Conservation (phyloP, 805 yeast species). For the Candida wancherniae region DNA sequence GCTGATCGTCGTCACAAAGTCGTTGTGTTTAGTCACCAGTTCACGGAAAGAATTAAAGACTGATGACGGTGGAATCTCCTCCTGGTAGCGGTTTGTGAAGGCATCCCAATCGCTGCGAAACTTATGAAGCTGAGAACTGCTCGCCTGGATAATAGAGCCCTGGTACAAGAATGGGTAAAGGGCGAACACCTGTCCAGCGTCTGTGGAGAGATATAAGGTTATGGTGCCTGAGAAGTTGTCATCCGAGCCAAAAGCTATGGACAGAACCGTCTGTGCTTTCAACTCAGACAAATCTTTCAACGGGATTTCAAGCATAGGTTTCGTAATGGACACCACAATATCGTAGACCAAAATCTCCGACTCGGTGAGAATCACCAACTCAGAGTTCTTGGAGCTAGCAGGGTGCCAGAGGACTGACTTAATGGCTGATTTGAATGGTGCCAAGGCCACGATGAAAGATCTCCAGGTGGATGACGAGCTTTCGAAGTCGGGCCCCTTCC, state of each 20-base stretch:
- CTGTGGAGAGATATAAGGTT: conserved; percentile 13
- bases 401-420: conserved; percentile 15
- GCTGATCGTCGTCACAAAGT: too few species aligned
- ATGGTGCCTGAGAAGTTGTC: conserved; percentile 11
- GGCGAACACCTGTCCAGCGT: conserved; percentile 9
- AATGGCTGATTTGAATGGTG: conserved; percentile 1
- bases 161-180: conserved; percentile 12
- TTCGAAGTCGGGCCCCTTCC: conserved; percentile 3
- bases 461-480: conserved; percentile 4
- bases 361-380: conserved; percentile 13
- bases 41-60: conserved; percentile 5
- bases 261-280: conserved; percentile 3
- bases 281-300: conserved; percentile 6
- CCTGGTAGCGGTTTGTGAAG: conserved; percentile 2
- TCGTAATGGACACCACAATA: conserved; percentile 8
- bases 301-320: conserved; percentile 9
- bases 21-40: conserved; percentile 5
- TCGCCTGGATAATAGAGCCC: conserved; percentile 6
- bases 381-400: conserved; percentile 10
- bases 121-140: conserved; percentile 7
- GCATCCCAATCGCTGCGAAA: conserved; percentile 11
- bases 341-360: conserved; percentile 11
- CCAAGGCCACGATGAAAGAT: conserved; percentile 3
- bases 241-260: conserved; percentile 16
- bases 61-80: conserved; percentile 10